phyloP scores from a whole-genome alignment of 2,329 filamentous ascomycete genomes.

The Exophiala mesophila region DNA sequence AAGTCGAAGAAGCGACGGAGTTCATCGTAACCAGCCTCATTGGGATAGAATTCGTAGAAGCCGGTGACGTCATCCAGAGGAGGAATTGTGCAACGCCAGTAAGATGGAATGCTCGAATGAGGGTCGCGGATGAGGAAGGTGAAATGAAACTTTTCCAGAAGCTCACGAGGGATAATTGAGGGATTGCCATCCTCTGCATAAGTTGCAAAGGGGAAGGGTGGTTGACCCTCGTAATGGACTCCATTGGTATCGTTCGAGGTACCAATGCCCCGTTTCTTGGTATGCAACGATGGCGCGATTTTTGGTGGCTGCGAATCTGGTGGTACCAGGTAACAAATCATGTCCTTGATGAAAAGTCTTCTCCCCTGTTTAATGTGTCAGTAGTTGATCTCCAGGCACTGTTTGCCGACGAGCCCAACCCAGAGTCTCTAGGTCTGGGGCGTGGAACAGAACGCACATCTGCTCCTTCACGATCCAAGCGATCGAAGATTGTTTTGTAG shows the following conservation, averaged over 20 bases:
- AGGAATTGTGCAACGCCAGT: conserved; percentile 88
- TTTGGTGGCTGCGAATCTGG: conserved; percentile 62
- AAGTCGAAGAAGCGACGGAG: conserved; percentile 84
- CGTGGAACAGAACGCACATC: conserved; percentile 61
- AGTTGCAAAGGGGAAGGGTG: conserved; percentile 56
- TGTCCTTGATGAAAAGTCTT: conserved; percentile 96
- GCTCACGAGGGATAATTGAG: conserved; percentile 70
- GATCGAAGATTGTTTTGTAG: conserved; percentile 64
- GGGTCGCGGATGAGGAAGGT: conserved; percentile 96
- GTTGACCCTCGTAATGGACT: conserved; percentile 19
- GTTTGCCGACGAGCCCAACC: too few species aligned
- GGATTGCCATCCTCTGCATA: conserved; percentile 67
- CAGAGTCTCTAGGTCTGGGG: too few species aligned
- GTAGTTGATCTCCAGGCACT: conserved; percentile 19
- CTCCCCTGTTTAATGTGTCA: conserved; percentile 63
- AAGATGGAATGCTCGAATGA: conserved; percentile 84
- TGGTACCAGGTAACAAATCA: conserved; percentile 84
- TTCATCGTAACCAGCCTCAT: conserved; percentile 86
- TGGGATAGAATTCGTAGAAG: conserved; percentile 79
- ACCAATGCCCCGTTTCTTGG: conserved; percentile 56
- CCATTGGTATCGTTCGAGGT: conserved; percentile 32
- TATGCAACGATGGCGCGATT: conserved; percentile 70
- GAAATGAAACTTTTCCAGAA: conserved; percentile 81
- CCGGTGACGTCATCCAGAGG: conserved; percentile 77
- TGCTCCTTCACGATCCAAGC: conserved; percentile 65